Evolutionary conservation across 2,329 filamentous ascomycete genomes (phyloP).

Genomic region (Epichloe festucae): DNA sequence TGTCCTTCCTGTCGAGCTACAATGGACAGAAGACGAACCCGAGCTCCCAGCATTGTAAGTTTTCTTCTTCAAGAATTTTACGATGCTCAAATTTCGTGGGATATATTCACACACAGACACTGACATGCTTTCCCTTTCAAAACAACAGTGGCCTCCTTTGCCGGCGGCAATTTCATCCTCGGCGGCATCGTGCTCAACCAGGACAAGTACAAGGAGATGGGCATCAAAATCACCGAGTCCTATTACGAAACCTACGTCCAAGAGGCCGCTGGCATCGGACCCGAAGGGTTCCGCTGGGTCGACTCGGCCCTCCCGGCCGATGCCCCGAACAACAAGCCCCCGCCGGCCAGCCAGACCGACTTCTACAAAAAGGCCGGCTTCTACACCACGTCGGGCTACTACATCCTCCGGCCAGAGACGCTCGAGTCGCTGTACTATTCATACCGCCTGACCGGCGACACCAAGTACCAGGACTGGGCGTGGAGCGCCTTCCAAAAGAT

Average conservation of each 20-base stretch:
- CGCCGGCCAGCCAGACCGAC: slow-evolving; percentile 30
- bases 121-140: neutral
- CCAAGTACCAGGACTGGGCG: slow-evolving; percentile 70
- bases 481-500: slow-evolving; percentile 67
- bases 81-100: neutral
- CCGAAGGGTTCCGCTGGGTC: slow-evolving; percentile 57
- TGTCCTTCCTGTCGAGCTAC: slow-evolving; percentile 58
- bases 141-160: slow-evolving; percentile 56
- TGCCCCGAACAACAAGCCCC: slow-evolving; percentile 25
- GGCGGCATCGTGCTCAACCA: slow-evolving; percentile 57
- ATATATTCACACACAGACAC: slow-evolving; percentile 26
- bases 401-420: slow-evolving; percentile 67
- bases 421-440: slow-evolving; percentile 81
- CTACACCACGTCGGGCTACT: slow-evolving; percentile 49
- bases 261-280: slow-evolving; percentile 63
- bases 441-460: slow-evolving; percentile 63
- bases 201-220: slow-evolving; percentile 59
- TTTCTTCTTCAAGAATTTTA: no score
- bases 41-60: slow-evolving; percentile 37
- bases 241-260: slow-evolving; percentile 62
- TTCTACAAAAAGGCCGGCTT: slow-evolving; percentile 61
- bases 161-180: slow-evolving; percentile 75
- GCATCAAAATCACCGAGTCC: slow-evolving; percentile 55
- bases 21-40: slow-evolving; percentile 30
- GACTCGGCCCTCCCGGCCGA: slow-evolving; percentile 24